Evolutionary conservation across 805 yeast species (phyloP).

Genomic region (Jamesozyma lodderae): DNA sequence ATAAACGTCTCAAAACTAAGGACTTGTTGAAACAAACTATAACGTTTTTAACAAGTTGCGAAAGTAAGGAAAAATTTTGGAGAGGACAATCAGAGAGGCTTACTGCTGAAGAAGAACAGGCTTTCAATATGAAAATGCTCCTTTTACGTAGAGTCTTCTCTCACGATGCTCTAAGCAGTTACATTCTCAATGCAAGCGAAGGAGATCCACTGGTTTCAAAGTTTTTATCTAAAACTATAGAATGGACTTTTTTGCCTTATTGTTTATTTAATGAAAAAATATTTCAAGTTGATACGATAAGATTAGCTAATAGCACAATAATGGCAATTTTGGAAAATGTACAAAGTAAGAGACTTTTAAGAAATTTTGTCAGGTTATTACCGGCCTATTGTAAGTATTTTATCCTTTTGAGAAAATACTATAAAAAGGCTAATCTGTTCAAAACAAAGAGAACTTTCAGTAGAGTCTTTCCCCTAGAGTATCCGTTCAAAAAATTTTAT

Average conservation of each 20-base stretch:
- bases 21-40: slow-evolving; percentile 13
- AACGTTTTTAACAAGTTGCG: slow-evolving; percentile 16
- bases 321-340: slow-evolving; percentile 39
- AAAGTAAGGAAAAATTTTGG: slow-evolving; percentile 13
- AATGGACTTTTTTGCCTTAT: slow-evolving; percentile 52
- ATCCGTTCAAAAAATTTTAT: slow-evolving; percentile 56
- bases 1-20: slow-evolving; percentile 9
- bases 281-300: slow-evolving; percentile 40
- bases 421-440: slow-evolving; percentile 33
- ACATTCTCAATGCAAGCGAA: slow-evolving; percentile 10
- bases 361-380: slow-evolving; percentile 42
- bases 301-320: slow-evolving; percentile 55
- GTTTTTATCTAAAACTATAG: slow-evolving; percentile 40
- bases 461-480: slow-evolving; percentile 54
- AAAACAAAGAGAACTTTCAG: slow-evolving; percentile 58
- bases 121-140: slow-evolving; percentile 52
- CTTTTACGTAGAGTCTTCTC: slow-evolving; percentile 47
- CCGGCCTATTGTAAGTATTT: slow-evolving; percentile 48
- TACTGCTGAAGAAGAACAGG: slow-evolving; percentile 34
- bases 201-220: slow-evolving; percentile 14
- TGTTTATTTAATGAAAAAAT: slow-evolving; percentile 38
- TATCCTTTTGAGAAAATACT: slow-evolving; percentile 44
- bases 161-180: slow-evolving; percentile 25
- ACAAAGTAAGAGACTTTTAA: slow-evolving; percentile 36
- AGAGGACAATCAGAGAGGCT: slow-evolving; percentile 6